These are phyloP conservation scores for Fusarium virguliforme DNA, from an alignment of 2,329 filamentous ascomycete genomes.

Conservation along the genomic window DNA sequence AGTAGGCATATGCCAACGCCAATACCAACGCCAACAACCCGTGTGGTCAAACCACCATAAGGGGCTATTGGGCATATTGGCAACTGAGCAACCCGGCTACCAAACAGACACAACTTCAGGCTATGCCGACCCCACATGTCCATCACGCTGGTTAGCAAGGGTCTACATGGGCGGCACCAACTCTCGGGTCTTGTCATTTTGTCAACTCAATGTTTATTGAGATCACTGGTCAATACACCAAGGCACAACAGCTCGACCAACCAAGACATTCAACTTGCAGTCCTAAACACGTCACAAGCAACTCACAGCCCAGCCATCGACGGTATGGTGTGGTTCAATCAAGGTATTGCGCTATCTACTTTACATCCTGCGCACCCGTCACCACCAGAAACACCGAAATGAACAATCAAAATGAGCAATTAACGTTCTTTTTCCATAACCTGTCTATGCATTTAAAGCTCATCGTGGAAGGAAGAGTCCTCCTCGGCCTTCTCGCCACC, in stretches of 20 bases:
- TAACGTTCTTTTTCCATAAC: constrained; percentile 50
- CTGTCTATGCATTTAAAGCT: constrained; percentile 76
- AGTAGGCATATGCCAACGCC: background rate
- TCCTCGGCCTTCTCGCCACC: constrained; percentile 77
- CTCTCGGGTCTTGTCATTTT: background rate
- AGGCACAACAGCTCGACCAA: background rate
- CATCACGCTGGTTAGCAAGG: background rate
- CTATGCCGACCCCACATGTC: background rate
- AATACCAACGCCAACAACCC: no score
- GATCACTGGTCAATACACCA: background rate
- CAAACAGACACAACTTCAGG: background rate
- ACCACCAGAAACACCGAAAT: constrained; percentile 53
- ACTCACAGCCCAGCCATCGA: background rate
- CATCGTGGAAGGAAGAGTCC: constrained; percentile 81
- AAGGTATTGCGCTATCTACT: constrained; percentile 54
- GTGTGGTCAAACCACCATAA: no score
- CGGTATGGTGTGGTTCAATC: constrained; percentile 30
- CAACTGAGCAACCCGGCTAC: background rate
- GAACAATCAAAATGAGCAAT: constrained; percentile 49
- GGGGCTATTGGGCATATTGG: background rate
- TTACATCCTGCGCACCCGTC: constrained; percentile 50
- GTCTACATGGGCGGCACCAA: background rate
- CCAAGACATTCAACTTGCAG: no score
- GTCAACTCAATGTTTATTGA: background rate
- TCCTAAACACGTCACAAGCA: background rate